phyloP scores from a whole-genome alignment of 345 rosid species.

The Corchorus olitorius region DNA sequence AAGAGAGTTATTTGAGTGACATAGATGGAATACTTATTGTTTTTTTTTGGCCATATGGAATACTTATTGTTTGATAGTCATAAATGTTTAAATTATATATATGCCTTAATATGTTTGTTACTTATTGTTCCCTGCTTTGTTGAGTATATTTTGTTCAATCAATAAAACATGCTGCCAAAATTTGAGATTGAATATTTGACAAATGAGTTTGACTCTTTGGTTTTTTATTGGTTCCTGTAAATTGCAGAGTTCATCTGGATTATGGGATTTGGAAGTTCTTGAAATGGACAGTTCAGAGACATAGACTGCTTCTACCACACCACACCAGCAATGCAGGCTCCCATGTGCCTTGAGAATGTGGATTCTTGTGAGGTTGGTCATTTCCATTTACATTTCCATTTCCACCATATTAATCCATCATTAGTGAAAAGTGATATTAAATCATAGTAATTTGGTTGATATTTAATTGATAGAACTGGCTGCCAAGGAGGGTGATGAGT shows the following conservation, averaged over 20 bases:
- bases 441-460: background rate
- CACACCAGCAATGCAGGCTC: slow-evolving; percentile 51
- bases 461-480: slow-evolving; percentile 52
- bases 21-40: too few relatives aligned
- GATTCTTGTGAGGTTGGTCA: slow-evolving; percentile 62
- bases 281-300: slow-evolving; percentile 36
- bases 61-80: too few relatives aligned
- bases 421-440: background rate
- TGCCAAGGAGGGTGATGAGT: slow-evolving; percentile 66
- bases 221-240: background rate
- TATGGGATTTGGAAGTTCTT: slow-evolving; percentile 17
- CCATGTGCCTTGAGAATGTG: slow-evolving; percentile 42
- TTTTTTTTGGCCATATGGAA: too few relatives aligned
- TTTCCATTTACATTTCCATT: background rate
- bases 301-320: slow-evolving; percentile 45
- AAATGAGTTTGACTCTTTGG: background rate
- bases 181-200: background rate
- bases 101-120: too few relatives aligned
- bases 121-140: too few relatives aligned
- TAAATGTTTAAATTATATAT: too few relatives aligned
- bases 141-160: background rate
- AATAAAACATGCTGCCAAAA: background rate
- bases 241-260: slow-evolving; percentile 19
- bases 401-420: background rate
- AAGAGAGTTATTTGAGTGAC: too few relatives aligned